Percentiles rank a stretch among this genome's conserved stretches.
phyloP scores from a whole-genome alignment of 2,329 filamentous ascomycete species.

The Metarhizium humberi region DNA sequence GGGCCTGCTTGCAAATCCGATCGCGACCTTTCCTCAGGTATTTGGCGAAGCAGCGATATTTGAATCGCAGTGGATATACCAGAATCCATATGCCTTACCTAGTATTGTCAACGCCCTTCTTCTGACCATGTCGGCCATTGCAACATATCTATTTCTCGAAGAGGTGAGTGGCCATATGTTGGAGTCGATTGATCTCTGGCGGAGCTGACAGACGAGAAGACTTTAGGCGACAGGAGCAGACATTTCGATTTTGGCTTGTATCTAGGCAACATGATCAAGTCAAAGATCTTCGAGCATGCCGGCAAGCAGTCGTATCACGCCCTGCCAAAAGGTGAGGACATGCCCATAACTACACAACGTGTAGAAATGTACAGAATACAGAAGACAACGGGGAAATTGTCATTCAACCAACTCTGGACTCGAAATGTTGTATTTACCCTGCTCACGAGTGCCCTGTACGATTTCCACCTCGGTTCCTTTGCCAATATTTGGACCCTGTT shows the following conservation, averaged over 20 bases:
- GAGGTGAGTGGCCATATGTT: conserved; percentile 35
- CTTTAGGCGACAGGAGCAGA: conserved; percentile 33
- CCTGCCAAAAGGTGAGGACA: neutral
- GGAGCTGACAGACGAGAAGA: conserved; percentile 22
- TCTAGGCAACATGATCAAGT: conserved; percentile 22
- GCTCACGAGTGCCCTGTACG: conserved; percentile 57
- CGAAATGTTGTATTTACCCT: conserved; percentile 43
- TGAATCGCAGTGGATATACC: conserved; percentile 54
- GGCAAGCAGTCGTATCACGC: neutral
- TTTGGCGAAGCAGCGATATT: conserved; percentile 52
- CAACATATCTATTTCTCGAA: conserved; percentile 56
- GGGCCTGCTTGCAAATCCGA: conserved; percentile 59
- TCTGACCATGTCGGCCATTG: conserved; percentile 42
- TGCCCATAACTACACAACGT: neutral
- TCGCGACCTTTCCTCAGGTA: conserved; percentile 47
- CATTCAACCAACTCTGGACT: conserved; percentile 35
- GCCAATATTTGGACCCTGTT: conserved; percentile 61
- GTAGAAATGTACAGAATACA: neutral
- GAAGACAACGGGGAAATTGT: conserved; percentile 16
- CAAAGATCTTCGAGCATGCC: neutral
- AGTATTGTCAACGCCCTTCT: conserved; percentile 57
- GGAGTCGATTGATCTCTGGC: neutral
- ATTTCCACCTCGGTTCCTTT: conserved; percentile 62
- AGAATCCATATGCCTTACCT: conserved; percentile 61
- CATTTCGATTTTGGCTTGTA: conserved; percentile 36